phyloP scores from a whole-genome alignment of 768 basidiomycete genomes.

The Clavaria fumosa region DNA sequence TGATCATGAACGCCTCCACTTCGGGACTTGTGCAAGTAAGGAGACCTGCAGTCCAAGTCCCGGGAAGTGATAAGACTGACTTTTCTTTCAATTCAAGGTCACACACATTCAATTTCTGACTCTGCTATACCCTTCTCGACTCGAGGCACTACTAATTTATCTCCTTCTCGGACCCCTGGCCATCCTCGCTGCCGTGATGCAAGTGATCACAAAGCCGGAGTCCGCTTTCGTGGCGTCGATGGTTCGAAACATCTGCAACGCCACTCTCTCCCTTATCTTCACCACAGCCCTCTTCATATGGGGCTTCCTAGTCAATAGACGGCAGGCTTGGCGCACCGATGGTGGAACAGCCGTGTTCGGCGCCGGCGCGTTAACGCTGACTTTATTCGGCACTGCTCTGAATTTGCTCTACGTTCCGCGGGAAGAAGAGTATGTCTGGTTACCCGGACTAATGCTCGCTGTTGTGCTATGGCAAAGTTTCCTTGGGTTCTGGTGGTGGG shows the following conservation, averaged over 20 bases:
- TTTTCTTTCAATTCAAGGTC: conserved; percentile 45
- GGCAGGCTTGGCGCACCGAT: conserved; percentile 89
- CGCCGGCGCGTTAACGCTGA: conserved; percentile 66
- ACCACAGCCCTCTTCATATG: conserved; percentile 80
- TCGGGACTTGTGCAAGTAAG: conserved; percentile 75
- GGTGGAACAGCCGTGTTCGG: conserved; percentile 95
- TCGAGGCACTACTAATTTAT: conserved; percentile 80
- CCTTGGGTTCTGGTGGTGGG: conserved; percentile 99
- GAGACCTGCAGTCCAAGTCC: too few relatives aligned
- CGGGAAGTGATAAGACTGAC: too few relatives aligned
- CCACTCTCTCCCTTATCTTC: conserved; percentile 90
- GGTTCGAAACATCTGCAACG: conserved; percentile 89
- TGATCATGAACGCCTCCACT: conserved; percentile 74
- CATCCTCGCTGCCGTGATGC: conserved; percentile 68
- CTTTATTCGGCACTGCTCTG: conserved; percentile 66
- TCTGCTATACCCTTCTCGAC: conserved; percentile 78
- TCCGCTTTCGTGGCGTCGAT: conserved; percentile 28
- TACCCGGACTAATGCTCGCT: conserved; percentile 79
- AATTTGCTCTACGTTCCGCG: conserved; percentile 78
- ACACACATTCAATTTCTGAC: conserved; percentile 98
- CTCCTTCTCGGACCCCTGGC: conserved; percentile 79
- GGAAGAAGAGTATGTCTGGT: conserved; percentile 82
- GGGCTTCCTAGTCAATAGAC: conserved; percentile 82
- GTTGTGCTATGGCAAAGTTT: conserved; percentile 96
- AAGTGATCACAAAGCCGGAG: conserved; percentile 56